phyloP scores from a whole-genome alignment of 306 rosid genomes.

The Glycine latifolia region DNA sequence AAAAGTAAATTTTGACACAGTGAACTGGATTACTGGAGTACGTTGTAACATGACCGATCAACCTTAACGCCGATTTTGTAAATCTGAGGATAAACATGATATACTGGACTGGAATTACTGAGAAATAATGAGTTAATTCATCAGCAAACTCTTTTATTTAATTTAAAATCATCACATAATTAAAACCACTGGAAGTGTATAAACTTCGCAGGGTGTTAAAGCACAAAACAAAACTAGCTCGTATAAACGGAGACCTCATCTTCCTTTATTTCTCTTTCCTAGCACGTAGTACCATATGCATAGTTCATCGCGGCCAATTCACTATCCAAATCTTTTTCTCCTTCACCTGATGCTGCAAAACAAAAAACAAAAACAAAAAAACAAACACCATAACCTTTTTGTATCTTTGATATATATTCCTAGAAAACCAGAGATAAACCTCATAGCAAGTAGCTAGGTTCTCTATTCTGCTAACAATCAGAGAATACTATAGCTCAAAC shows the following conservation, averaged over 20 bases:
- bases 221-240: neutral
- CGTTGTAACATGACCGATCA: no score
- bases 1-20: no score
- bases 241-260: neutral
- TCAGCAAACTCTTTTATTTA: neutral
- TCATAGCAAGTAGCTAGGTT: no score
- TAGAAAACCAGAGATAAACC: neutral
- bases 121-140: neutral
- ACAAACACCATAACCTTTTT: neutral
- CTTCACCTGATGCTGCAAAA: constrained; percentile 43
- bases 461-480: no score
- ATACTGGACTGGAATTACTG: neutral
- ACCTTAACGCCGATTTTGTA: neutral
- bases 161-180: neutral
- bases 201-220: neutral
- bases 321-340: neutral
- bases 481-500: neutral
- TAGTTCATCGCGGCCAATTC: neutral
- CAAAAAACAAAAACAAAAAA: no score
- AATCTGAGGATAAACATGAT: neutral
- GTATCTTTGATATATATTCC: neutral
- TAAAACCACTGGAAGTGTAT: neutral
- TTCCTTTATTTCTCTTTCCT: constrained; percentile 27
- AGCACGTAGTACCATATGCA: neutral
- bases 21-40: no score